These are phyloP conservation scores for Fonsecaea monophora DNA, from an alignment of 2,329 filamentous ascomycete species.

Conservation along the genomic window DNA sequence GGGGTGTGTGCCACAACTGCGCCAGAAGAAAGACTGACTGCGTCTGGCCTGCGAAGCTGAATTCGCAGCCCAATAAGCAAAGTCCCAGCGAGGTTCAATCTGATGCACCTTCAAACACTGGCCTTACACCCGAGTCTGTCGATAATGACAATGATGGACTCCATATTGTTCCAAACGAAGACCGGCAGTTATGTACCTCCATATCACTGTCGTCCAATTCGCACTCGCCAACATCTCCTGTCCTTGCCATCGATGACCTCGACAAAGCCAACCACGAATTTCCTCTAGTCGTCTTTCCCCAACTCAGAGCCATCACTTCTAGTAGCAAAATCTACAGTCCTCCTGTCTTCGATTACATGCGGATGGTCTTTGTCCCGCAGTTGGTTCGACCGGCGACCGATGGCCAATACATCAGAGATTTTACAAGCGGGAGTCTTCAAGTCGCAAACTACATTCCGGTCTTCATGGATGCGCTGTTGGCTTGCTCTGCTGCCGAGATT, in stretches of 20 bases:
- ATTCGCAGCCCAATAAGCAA: neutral
- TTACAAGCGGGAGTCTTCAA: constrained; percentile 30
- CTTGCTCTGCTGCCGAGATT: constrained; percentile 40
- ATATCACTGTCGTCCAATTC: neutral
- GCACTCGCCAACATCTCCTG: neutral
- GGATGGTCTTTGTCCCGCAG: constrained; percentile 38
- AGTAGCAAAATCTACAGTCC: constrained; percentile 14
- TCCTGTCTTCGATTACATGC: constrained; percentile 40
- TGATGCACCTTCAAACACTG: neutral
- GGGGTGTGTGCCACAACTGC: constrained; percentile 37
- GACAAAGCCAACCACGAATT: neutral
- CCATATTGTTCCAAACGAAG: neutral
- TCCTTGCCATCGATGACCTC: neutral
- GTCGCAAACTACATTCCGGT: constrained; percentile 34
- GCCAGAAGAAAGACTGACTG: constrained; percentile 30
- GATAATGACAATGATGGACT: neutral
- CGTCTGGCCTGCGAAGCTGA: constrained; percentile 34
- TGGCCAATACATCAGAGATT: constrained; percentile 22
- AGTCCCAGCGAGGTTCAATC: neutral
- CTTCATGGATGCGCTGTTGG: constrained; percentile 41
- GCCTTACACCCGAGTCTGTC: neutral
- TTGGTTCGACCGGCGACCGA: constrained; percentile 38
- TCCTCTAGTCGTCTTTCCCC: neutral
- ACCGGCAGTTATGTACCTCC: neutral
- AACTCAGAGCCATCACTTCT: neutral